Base-by-base conservation (phyloP, 768 basidiomycete species). In the Tylopilus rubrobrunneus region DNA sequence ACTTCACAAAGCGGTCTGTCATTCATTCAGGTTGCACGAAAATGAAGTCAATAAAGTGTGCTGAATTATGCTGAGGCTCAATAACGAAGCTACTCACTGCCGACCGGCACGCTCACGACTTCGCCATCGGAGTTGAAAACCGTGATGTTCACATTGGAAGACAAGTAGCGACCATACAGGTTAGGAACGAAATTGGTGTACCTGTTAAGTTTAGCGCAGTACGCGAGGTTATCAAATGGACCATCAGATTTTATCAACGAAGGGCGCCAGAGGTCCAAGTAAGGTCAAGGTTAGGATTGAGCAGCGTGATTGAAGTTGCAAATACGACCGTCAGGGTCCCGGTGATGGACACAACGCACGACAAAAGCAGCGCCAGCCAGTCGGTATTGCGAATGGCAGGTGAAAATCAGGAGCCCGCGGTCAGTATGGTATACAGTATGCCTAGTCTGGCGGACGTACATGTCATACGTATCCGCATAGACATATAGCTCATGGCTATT, bases 61-160 rank as follows among this genome's bases (percentile, higher is more conserved):
- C 25, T 14, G 7, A 11, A n/a, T n/a, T 8, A 15, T n/a, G 29
- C 42, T 7, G 15, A 11, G 28, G 33, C 25, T 17, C 5, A 12
- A 14, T n/a, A 36, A 14, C 40, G 7, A 6, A 8, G 29, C 0
- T 7, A 58, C 73, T 52, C 55, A 75, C 76, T 71, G 21, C 82
- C 80, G 39, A 80, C 66, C 0, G 79, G 77, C 1, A 77, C 70
- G 45, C 68, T 77, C 55, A 70, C 65, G 1, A 53, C 56, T 25
- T 71, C 55, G 15, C 73, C 75, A 14, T 67, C 51, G 39, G 71
- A 61, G 60, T 80, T 77, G 15, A 76, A 56, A 10, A 87, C 64
- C 2, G 91, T 92, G 65, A 96, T 89, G 71, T 95, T 89, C 51
- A 83, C 88, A 62, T 96, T 96, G 2, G 86, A 89, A 1, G 90